Conservation (phyloP, 2,329 filamentous ascomycete species). For the Colletotrichum sojae region DNA sequence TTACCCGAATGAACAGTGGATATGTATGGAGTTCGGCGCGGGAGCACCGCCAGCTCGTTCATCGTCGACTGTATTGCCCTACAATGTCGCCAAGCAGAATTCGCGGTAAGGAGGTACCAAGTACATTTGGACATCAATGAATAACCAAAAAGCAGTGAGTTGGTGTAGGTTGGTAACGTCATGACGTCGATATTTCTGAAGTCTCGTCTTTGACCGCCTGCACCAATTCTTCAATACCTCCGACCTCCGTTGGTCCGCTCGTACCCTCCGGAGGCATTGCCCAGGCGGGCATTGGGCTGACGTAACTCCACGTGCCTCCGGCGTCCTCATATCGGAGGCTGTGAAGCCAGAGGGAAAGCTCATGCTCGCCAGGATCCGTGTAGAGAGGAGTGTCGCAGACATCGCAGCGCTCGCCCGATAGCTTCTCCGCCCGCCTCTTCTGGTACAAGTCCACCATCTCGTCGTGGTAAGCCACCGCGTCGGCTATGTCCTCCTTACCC, state of each 20-base stretch:
- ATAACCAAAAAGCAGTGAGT: too few relatives aligned
- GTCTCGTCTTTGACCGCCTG: constrained; percentile 65
- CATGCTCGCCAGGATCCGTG: constrained; percentile 90
- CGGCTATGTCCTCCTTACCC: constrained; percentile 93
- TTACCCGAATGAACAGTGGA: too few relatives aligned
- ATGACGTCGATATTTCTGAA: constrained; percentile 52
- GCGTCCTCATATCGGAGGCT: constrained; percentile 90
- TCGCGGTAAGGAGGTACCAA: too few relatives aligned
- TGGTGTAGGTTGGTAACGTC: too few relatives aligned
- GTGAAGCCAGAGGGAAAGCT: constrained; percentile 94
- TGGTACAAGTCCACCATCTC: constrained; percentile 94
- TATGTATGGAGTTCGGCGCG: too few relatives aligned
- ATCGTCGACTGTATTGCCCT: too few relatives aligned
- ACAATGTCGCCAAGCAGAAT: too few relatives aligned
- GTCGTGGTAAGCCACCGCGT: constrained; percentile 93
- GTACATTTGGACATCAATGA: too few relatives aligned
- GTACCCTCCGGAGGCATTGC: constrained; percentile 83
- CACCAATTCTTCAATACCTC: constrained; percentile 71
- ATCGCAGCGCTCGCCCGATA: constrained; percentile 87
- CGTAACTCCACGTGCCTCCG: constrained; percentile 87
- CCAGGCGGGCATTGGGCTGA: constrained; percentile 88
- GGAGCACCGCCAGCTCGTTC: too few relatives aligned
- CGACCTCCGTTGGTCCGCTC: constrained; percentile 79
- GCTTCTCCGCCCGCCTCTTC: constrained; percentile 90
- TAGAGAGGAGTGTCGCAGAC: constrained; percentile 91